Base-by-base conservation (phyloP, 345 rosid genomes). In the Draba incana region DNA sequence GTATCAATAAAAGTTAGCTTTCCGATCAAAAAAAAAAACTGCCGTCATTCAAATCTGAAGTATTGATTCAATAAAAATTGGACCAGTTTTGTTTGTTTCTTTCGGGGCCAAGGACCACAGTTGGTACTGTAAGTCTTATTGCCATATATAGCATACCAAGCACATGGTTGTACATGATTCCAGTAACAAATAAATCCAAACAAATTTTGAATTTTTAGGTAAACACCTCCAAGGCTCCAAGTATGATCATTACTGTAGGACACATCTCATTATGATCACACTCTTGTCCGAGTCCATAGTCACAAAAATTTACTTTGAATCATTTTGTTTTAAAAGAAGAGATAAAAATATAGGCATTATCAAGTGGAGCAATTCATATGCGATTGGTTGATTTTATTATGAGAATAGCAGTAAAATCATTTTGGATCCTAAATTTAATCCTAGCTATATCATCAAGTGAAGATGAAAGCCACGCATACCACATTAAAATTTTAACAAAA, bases 31-130 rank as follows among this genome's bases (percentile, higher is more conserved):
- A 20, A 20, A 20, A 20, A 20, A 20, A 31, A 31, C 35, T 31
- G 7, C 1, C 1, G 35, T 31, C 1, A 31, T 31, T 35, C 8
- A 8, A 35, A 35, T 35, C 39, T 35, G 39, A 8, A 35, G 39
- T 8, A 35, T 35, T 35, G 23, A 8, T 16, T 8, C 27, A 16
- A 47, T 16, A 20, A 15, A 45, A 45, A 7, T n/a, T 15, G 65
- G 64, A 62, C 43, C 46, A 63, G 25, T 37, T 49, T 37, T 49
- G 69, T 8, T 24, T 51, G 24, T 28, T 3, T 25, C 10, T n/a
- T n/a, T 9, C 24, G 3, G 6, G 3, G 48, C n/a, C 16, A 52
- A 41, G 61, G 70, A 52, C 70, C 60, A 66, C 61, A 52, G 52
- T 14, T 50, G 16, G 60, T 65, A 65, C 49, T 28, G 28, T 65